phyloP scores from a whole-genome alignment of 306 rosid species.

The Trichosanthes truncata region DNA sequence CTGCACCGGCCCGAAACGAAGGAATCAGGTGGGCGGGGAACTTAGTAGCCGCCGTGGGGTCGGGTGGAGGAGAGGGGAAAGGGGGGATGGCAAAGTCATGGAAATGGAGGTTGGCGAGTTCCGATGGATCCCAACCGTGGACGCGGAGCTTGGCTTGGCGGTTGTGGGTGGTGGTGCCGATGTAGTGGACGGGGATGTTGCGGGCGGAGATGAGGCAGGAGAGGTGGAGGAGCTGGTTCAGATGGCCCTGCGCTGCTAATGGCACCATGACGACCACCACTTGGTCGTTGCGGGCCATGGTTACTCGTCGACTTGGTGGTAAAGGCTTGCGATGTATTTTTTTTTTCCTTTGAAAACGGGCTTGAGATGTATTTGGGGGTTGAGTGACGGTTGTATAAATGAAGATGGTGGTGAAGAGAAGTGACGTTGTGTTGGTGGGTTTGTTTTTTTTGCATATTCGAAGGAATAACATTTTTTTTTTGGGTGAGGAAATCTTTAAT shows the following conservation, averaged over 20 bases:
- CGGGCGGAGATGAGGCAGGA: slow-evolving; percentile 39
- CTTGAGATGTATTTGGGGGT: not conserved
- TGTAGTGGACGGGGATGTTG: slow-evolving; percentile 48
- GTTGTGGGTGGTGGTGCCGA: slow-evolving; percentile 44
- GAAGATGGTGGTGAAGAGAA: not conserved
- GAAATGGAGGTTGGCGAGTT: slow-evolving; percentile 27
- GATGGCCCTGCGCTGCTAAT: slow-evolving; percentile 72
- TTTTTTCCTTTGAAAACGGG: too few relatives aligned
- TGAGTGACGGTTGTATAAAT: not conserved
- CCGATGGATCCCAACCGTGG: slow-evolving; percentile 43
- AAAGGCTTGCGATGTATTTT: not conserved
- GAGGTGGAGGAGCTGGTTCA: slow-evolving; percentile 80
- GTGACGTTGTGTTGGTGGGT: too few relatives aligned
- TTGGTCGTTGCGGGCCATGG: slow-evolving; percentile 7
- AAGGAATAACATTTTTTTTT: too few relatives aligned
- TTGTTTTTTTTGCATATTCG: too few relatives aligned
- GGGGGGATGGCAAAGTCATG: slow-evolving; percentile 39
- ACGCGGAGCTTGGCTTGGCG: slow-evolving; percentile 39
- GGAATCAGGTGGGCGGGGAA: slow-evolving; percentile 69
- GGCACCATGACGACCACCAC: slow-evolving; percentile 54
- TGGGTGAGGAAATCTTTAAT: too few relatives aligned
- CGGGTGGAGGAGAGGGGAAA: slow-evolving; percentile 36
- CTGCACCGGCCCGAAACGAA: slow-evolving; percentile 26
- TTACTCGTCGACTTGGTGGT: not conserved
- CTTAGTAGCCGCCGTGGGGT: slow-evolving; percentile 24